Evolutionary conservation across 2,329 filamentous ascomycete species (phyloP), one percentile per base, ranked within the genome.

Genomic region (Aspergillus chevalieri): DNA sequence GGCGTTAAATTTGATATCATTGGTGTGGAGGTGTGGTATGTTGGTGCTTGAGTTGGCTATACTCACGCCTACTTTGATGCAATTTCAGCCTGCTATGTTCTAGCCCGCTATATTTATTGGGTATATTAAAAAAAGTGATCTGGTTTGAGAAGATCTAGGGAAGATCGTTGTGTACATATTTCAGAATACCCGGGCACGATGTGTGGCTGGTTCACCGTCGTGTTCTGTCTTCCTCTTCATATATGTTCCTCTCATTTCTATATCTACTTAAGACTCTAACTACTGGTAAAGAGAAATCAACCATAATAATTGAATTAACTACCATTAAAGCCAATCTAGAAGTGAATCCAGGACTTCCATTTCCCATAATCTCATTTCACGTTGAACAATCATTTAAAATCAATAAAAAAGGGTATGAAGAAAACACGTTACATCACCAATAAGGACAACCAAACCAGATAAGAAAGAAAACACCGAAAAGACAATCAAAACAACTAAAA

Each of bases 11-110:
- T 97, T 64, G 87, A 89, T 52, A 82, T 98, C 10, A 66, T 96
- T 28, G 92, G 90, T 1, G 87, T 96, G 1, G 93, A 98, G 72
- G 71, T 97, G 9, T 98, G 93, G 93, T 90, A 88, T 64, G 80
- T 97, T 59, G 92, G 93, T 22, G 64, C 70, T 15, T 72, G 49
- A 66, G 19, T 12, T 30, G 17, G 34, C n/a, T 7, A 6, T 38
- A 38, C 34, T 17, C 17, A 17, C 4, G 17, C 34, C 34, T 38
- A 38, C n/a, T 10, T 10, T 24, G 24, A 30, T 30, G 5, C 41
- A 9, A 14, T 14, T 19, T 14, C 1, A 12, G 15, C 34, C 26
- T 12, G 10, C 34, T n/a, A n/a, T 38, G 15, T 17, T 24, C 19
- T 15, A n/a, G 15, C 34, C n/a, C 15, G 15, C 34, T 45, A 10